These are phyloP conservation scores for Rhodotorula paludigena DNA, from an alignment of 768 basidiomycete species.

Conservation along the genomic window DNA sequence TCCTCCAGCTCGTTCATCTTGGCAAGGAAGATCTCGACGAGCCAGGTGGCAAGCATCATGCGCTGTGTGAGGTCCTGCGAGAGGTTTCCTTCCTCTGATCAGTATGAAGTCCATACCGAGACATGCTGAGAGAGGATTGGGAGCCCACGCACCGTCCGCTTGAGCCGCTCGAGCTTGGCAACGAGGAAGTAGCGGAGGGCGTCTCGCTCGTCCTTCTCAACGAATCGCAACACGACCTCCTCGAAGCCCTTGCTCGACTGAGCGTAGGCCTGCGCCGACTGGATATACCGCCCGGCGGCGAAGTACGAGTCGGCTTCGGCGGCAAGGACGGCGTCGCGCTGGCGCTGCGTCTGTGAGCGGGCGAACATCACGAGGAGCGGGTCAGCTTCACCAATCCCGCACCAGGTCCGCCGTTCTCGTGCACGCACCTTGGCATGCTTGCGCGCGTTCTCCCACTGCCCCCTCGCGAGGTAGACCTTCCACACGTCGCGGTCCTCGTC, in stretches of 20 bases:
- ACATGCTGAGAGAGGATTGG: neutral
- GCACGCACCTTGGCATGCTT: conserved; percentile 69
- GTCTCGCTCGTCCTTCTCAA: conserved; percentile 85
- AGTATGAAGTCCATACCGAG: no score
- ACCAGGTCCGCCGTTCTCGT: neutral
- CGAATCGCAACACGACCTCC: conserved; percentile 80
- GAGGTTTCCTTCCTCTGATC: neutral
- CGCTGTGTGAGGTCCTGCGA: conserved; percentile 81
- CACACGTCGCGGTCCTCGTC: conserved; percentile 94
- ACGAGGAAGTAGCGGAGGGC: conserved; percentile 83
- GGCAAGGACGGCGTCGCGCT: conserved; percentile 75
- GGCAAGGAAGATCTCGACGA: conserved; percentile 92
- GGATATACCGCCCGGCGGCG: conserved; percentile 72
- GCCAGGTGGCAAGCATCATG: conserved; percentile 97
- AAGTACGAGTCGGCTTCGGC: conserved; percentile 79
- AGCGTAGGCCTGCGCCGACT: conserved; percentile 86
- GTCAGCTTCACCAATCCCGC: neutral
- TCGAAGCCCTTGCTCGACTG: conserved; percentile 76
- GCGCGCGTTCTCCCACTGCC: conserved; percentile 70
- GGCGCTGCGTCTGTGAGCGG: conserved; percentile 64
- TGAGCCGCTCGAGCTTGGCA: conserved; percentile 75
- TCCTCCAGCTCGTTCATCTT: conserved; percentile 97
- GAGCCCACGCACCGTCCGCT: conserved; percentile 61
- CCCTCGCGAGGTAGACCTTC: conserved; percentile 77
- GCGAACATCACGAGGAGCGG: neutral